phyloP scores from a whole-genome alignment of 306 rosid species.

The Cicer pinnatifidum region DNA sequence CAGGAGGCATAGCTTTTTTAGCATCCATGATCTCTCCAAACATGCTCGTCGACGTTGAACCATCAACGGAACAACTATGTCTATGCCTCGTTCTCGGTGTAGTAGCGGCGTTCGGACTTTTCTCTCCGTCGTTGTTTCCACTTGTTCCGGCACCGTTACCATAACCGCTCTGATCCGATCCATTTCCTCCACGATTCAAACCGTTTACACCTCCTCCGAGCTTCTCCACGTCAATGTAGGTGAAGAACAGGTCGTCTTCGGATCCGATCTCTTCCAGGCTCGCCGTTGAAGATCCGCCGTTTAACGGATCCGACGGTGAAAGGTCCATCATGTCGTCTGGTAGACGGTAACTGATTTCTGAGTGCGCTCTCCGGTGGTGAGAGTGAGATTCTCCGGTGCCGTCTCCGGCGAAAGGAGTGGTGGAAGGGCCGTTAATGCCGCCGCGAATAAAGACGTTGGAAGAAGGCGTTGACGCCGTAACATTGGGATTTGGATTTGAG shows the following conservation, averaged over 20 bases:
- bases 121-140: constrained; percentile 59
- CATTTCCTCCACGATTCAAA: constrained; percentile 58
- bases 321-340: constrained; percentile 83
- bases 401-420: constrained; percentile 7
- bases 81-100: constrained; percentile 66
- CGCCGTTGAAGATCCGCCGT: constrained; percentile 83
- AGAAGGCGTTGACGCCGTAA: constrained; percentile 18
- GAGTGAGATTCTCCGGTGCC: constrained; percentile 32
- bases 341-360: constrained; percentile 76
- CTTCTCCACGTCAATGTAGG: constrained; percentile 95
- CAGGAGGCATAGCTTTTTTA: constrained; percentile 99
- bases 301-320: constrained; percentile 77
- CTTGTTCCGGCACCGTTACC: constrained; percentile 51
- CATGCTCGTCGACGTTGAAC: constrained; percentile 68
- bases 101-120: constrained; percentile 44
- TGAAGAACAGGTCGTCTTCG: constrained; percentile 91
- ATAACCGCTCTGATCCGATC: constrained; percentile 59
- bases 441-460: constrained; percentile 37
- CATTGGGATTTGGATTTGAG: constrained; percentile 49
- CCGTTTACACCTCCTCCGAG: constrained; percentile 55
- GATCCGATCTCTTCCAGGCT: constrained; percentile 94
- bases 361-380: constrained; percentile 76
- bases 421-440: constrained; percentile 27
- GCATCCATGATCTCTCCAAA: constrained; percentile 97
- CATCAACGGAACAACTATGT: constrained; percentile 83